Evolutionary conservation across 129 eudicot genomes (phyloP).

Genomic region (Chrysanthemum seticuspe): DNA sequence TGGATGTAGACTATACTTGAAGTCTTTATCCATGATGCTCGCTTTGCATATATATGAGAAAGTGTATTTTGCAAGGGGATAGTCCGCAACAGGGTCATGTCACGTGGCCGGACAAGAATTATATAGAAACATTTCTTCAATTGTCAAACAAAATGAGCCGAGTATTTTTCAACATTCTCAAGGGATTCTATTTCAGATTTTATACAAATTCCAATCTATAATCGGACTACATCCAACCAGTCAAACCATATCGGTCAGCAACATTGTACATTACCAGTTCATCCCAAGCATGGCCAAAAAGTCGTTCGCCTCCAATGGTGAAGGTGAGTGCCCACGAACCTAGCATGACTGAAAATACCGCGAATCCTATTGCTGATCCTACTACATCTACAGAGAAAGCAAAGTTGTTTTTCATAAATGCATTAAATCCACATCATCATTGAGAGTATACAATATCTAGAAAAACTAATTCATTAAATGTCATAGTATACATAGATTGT

Average conservation of each 20-base stretch:
- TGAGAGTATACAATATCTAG: too few species aligned
- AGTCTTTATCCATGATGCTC: too few species aligned
- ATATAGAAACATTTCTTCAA: background rate
- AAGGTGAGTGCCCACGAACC: constrained; percentile 86
- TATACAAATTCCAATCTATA: constrained; percentile 1
- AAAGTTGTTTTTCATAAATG: background rate
- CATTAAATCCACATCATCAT: background rate
- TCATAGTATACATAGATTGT: background rate
- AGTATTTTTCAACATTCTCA: background rate
- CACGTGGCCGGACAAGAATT: background rate
- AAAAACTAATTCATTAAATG: background rate
- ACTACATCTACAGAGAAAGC: constrained; percentile 57
- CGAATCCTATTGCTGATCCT: constrained; percentile 81
- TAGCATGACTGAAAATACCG: constrained; percentile 50
- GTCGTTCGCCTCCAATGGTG: constrained; percentile 80
- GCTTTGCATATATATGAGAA: too few species aligned
- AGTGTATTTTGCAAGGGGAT: too few species aligned
- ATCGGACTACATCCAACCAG: constrained; percentile 62
- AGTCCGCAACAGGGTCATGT: too few species aligned
- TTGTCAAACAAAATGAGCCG: background rate
- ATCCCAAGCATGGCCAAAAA: constrained; percentile 89
- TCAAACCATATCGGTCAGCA: constrained; percentile 83
- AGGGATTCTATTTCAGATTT: constrained; percentile 17
- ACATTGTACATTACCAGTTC: constrained; percentile 91
- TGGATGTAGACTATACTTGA: too few species aligned